Evolutionary conservation across 176 grass and related monocot species (phyloP), one percentile per base, ranked within the genome.

Genomic region (Tillandsia fasciculata): DNA sequence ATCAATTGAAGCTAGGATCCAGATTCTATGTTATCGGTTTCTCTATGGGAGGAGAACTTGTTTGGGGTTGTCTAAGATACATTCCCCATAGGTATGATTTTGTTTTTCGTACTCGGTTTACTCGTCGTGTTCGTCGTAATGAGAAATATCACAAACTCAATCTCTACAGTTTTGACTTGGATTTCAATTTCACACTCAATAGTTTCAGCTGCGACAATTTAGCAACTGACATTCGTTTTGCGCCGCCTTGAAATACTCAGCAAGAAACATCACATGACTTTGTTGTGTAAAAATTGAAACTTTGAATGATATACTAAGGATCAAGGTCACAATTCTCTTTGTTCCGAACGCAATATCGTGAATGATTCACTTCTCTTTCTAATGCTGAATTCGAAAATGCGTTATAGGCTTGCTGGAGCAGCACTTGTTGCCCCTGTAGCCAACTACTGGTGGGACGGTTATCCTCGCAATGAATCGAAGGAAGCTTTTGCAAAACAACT

Each of bases 381-480:
- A 42, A 42, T 42, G 33, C 33, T 42, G 33, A 42, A 42, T 59
- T 1, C 63, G 26, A 73, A 56, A 52, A n/a, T 11, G 29, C 48
- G 18, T 24, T 24, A 48, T 72, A 96, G 92, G 80, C 86, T 96
- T 69, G 66, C 81, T 0, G 89, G 88, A 18, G 93, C 78, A 1
- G 90, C 88, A 1, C 67, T 92, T 27, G 76, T 96, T 3, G 93
- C 63, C 14, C 93, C 93, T 2, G 88, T 91, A 14, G 63, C 78
- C 15, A 92, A 96, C 87, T 96, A 52, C 71, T 96, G 93, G 93
- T 96, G 93, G 93, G 86, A 78, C 0, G 93, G 93, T 18, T 85
- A 52, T 53, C 93, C 89, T 0, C 27, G 71, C 8, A 89, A 92
- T 65, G 67, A 87, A 57, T 79, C 79, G 2, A 67, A 63, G 65